Evolutionary conservation across 352 stramenopile species (phyloP).

Genomic region (Plasmopara halstedii): DNA sequence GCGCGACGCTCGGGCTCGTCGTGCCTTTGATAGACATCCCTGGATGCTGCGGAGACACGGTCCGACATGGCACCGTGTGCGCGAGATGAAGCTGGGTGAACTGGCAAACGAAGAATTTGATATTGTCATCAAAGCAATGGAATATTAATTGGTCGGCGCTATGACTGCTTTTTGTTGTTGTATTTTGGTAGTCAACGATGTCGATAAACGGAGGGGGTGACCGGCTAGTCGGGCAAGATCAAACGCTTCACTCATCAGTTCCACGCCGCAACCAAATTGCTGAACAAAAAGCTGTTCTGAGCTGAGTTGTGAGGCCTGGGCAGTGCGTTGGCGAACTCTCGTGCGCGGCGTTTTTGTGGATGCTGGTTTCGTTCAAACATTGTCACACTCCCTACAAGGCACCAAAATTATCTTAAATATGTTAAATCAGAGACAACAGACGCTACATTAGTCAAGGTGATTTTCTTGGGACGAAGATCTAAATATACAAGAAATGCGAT

Average conservation of each 20-base stretch:
- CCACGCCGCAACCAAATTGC: conserved; percentile 46
- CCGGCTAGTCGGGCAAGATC: conserved; percentile 25
- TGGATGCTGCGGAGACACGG: no score
- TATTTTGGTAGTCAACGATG: neutral
- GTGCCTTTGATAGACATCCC: no score
- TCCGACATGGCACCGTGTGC: no score
- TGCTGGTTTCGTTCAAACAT: no score
- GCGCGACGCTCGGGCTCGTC: no score
- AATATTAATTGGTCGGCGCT: conserved; percentile 11
- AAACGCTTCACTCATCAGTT: conserved; percentile 33
- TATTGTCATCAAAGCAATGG: conserved; percentile 2
- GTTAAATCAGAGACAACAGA: no score
- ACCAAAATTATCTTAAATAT: no score
- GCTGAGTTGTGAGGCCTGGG: conserved; percentile 31
- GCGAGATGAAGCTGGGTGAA: no score
- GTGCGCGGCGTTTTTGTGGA: conserved; percentile 22
- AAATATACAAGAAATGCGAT: no score
- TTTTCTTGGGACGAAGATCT: no score
- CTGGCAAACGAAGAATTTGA: conserved; percentile 20
- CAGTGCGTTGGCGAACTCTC: conserved; percentile 44
- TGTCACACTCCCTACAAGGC: no score
- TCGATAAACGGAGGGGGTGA: conserved; percentile 2
- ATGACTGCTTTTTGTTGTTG: conserved; percentile 1
- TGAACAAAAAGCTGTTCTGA: conserved; percentile 61
- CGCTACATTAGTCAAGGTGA: no score